Evolutionary conservation across 2,329 filamentous ascomycete species (phyloP).

Genomic region (Alternaria sp.): DNA sequence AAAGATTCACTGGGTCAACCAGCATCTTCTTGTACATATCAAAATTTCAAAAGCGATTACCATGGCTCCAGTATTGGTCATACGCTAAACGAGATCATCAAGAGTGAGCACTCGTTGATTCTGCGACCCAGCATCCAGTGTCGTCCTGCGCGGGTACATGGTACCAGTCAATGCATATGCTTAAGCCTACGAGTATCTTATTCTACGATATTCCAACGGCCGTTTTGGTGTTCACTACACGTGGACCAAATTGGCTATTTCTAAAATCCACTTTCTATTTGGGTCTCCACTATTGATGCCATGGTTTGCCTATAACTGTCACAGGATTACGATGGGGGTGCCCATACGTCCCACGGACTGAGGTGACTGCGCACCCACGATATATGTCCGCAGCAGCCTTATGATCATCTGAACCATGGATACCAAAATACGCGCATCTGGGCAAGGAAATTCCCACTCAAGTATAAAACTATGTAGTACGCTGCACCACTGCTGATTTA

Average conservation of each 20-base stretch:
- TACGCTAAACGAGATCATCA: neutral
- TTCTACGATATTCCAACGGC: neutral
- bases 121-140: neutral
- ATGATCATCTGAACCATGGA: neutral
- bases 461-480: neutral
- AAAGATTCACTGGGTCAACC: neutral
- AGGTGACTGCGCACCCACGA: neutral
- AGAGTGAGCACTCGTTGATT: neutral
- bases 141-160: neutral
- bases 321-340: neutral
- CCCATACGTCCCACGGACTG: neutral
- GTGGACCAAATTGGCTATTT: neutral
- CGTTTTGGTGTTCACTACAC: neutral
- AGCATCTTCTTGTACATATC: neutral
- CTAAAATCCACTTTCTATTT: neutral
- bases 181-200: neutral
- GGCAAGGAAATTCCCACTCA: neutral
- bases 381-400: neutral
- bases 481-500: neutral
- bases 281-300: neutral
- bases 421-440: neutral
- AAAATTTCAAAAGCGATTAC: neutral
- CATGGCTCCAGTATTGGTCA: neutral
- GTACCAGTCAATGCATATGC: neutral
- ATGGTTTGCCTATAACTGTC: neutral